Conservation (phyloP, 176 grass and related monocot species). For the Calamus simplicifolius region DNA sequence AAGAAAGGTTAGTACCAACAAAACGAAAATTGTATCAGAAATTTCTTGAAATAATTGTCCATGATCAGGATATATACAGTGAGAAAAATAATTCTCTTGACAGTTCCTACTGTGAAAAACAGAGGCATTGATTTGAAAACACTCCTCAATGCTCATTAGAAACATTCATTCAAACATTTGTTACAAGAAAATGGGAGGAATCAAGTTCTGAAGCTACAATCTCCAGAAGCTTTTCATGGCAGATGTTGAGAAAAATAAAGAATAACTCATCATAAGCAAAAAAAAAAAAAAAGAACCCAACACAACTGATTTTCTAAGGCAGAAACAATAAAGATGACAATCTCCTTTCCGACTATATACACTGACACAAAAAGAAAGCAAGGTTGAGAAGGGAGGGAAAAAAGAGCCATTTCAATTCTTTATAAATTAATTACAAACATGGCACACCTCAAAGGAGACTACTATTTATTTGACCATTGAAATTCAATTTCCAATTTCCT, state of each 20-base stretch:
- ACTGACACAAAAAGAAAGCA: slow-evolving; percentile 30
- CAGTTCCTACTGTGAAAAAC: too few species aligned
- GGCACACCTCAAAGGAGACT: slow-evolving; percentile 23
- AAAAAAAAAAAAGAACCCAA: slow-evolving; percentile 22
- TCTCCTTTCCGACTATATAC: slow-evolving; percentile 59
- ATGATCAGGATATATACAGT: too few species aligned
- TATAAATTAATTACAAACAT: slow-evolving; percentile 33
- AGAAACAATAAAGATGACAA: slow-evolving; percentile 27
- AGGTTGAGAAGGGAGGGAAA: slow-evolving; percentile 6
- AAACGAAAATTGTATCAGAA: too few species aligned
- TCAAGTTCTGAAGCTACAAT: too few species aligned
- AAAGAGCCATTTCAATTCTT: slow-evolving; percentile 29
- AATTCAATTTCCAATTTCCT: slow-evolving; percentile 98
- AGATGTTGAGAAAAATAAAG: slow-evolving; percentile 20
- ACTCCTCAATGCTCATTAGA: too few species aligned
- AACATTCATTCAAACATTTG: too few species aligned
- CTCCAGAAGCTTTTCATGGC: too few species aligned
- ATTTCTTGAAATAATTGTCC: too few species aligned
- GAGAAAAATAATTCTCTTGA: too few species aligned
- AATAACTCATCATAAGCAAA: slow-evolving; percentile 34
- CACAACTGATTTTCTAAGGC: slow-evolving; percentile 27
- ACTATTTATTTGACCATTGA: slow-evolving; percentile 98
- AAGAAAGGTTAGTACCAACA: too few species aligned
- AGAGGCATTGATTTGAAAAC: too few species aligned
- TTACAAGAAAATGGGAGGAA: too few species aligned